Evolutionary conservation across 208 protist species (phyloP).

Genomic region (Crithidia sp.): DNA sequence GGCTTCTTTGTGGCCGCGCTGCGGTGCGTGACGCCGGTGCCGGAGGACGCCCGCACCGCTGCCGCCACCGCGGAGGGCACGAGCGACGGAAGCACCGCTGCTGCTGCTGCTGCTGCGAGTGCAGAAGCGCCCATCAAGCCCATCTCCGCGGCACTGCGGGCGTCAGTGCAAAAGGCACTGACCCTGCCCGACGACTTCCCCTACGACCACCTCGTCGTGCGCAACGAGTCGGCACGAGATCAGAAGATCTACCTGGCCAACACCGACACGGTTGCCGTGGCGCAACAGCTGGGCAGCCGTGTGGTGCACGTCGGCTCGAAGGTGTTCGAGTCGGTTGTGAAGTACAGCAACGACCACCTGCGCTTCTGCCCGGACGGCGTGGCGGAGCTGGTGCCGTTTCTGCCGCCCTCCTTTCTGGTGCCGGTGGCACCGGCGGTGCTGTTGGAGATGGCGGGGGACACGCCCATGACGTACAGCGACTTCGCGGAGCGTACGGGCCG

Average conservation of each 20-base stretch:
- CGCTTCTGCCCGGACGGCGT: constrained; percentile 79
- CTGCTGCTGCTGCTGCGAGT: not conserved
- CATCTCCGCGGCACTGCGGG: constrained; percentile 42
- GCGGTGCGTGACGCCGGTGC: constrained; percentile 68
- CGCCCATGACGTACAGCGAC: constrained; percentile 39
- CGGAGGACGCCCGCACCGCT: constrained; percentile 17
- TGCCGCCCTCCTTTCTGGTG: constrained; percentile 58
- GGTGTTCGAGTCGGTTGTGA: constrained; percentile 82
- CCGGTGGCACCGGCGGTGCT: constrained; percentile 51
- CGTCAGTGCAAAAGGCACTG: constrained; percentile 51
- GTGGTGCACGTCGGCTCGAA: constrained; percentile 84
- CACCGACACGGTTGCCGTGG: constrained; percentile 49
- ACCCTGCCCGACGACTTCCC: constrained; percentile 68
- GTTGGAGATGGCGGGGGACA: constrained; percentile 36
- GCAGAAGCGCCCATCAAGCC: constrained; percentile 39
- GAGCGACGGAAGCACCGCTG: not conserved
- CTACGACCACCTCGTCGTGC: constrained; percentile 54
- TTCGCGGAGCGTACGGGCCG: constrained; percentile 42
- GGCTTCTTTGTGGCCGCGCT: constrained; percentile 97
- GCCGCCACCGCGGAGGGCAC: constrained; percentile 11
- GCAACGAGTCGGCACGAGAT: constrained; percentile 62
- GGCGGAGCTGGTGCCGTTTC: constrained; percentile 48
- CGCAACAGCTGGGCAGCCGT: constrained; percentile 57
- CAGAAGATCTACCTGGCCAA: constrained; percentile 87
- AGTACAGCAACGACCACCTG: constrained; percentile 84